Evolutionary conservation across 1,284 basidiomycete species (phyloP), one percentile per base, ranked within the genome.

Genomic region (Pholiota adiposa): DNA sequence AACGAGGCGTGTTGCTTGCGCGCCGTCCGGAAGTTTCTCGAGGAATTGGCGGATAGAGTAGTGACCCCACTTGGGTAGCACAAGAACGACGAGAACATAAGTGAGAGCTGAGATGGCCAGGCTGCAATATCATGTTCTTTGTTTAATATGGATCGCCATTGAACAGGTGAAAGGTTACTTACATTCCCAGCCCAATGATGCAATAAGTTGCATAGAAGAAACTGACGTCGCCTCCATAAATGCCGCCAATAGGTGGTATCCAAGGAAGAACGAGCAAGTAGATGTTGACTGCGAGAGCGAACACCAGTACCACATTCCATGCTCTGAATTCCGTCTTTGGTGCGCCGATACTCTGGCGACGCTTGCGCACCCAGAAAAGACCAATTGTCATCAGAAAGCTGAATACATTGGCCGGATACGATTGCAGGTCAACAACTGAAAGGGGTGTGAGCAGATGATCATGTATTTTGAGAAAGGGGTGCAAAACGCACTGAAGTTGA

Each of bases 181-280:
- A 76, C 73, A 75, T 68, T 44, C 60, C 72, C 29, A 75, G 62
- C 1, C 75, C 75, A 27, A 74, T 73, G 46, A 76, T 70, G 61
- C 76, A 76, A 64, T 75, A 77, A 21, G 76, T 77, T 0, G 76
- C 75, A 56, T 75, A 77, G 67, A 75, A 77, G 66, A 77, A 77
- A 59, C 71, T 74, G 46, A 77, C 75, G 54, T 77, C 75, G n/a
- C 75, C 75, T 25, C 62, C 74, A 49, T 75, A 66, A 29, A 75
- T 72, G 11, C 76, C 75, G 7, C 72, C 70, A 34, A 62, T 59
- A 7, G 73, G 73, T 4, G 72, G 73, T 14, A 78, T 73, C 79
- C 79, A 83, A 5, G 82, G 81, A 64, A 83, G 76, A 51, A 80
- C 69, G 40, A 83, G 73, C 14, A 83, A 67, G 65, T 79, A 80